Base-by-base conservation (phyloP, 352 stramenopile species). In the Peronospora farinosa region DNA sequence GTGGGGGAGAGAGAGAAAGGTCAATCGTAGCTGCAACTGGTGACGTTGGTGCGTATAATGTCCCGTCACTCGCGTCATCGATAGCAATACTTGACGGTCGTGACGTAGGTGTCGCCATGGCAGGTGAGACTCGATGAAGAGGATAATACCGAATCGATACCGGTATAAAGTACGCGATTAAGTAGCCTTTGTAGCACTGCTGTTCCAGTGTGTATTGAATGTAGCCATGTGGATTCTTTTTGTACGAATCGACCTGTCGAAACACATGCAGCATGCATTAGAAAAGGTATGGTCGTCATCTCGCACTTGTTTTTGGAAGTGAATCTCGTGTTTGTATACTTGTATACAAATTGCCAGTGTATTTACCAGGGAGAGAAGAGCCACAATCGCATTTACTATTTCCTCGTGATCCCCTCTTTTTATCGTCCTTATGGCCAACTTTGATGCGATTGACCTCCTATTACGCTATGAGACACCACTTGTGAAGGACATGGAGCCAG, bases 361-460 rank as follows among this genome's bases (percentile, higher is more conserved):
- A n/a, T 10, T 48, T 21, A 5, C 27, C 32, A 27, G 21, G 35
- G 21, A 61, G 21, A 61, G 57, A 61, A 65, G 51, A 61, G 57
- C 55, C 57, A 47, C 38, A 38, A 32, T n/a, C n/a, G 53, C 41
- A 47, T 54, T 58, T 43, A 47, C 42, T 53, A 36, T 57, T 36
- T 35, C 17, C 42, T 51, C 23, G 40, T 50, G 23, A 37, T 38
- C 25, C 42, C 41, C 30, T 12, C 19, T 6, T 15, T 40, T 25
- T 12, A 6, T 30, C 16, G 10, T 19, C 13, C 0, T 8, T 39
- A 75, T 75, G 72, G 64, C 69, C 36, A 65, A 65, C 39, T 90
- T 90, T 55, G 79, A 90, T 51, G 79, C 79, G 31, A 90, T 90
- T 36, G 79, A 90, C 47, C 58, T 90, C 49, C 62, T 90, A 45